phyloP scores from a whole-genome alignment of 495 filamentous ascomycete species.

The Lepraria neglecta region DNA sequence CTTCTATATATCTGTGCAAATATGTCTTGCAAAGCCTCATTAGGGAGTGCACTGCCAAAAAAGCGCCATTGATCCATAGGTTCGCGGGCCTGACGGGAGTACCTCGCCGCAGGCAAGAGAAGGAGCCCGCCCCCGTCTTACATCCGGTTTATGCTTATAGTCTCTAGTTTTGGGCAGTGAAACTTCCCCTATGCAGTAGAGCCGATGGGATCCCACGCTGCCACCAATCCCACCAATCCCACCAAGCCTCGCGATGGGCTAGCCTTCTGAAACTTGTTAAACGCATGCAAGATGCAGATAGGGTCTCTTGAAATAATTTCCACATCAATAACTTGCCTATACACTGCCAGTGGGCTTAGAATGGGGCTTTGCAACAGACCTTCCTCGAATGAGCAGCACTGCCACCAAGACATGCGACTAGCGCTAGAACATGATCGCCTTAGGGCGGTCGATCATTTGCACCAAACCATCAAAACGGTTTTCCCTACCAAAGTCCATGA shows the following conservation, averaged over 20 bases:
- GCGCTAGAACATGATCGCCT: not conserved
- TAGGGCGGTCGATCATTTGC: not conserved
- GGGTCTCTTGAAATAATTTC: not conserved
- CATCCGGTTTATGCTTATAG: too few species aligned
- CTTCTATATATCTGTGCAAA: constrained; percentile 8
- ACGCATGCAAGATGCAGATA: not conserved
- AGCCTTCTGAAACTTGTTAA: not conserved
- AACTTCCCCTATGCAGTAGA: not conserved
- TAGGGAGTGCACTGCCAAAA: constrained; percentile 13
- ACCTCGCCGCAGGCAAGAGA: constrained; percentile 7
- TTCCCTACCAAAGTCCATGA: too few species aligned
- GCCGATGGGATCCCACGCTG: too few species aligned
- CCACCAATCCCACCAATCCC: not conserved
- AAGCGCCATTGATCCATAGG: not conserved
- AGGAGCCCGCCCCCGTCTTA: not conserved
- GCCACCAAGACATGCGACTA: not conserved
- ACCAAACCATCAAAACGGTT: too few species aligned
- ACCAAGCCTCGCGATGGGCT: not conserved
- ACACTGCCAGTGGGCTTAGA: constrained; percentile 5
- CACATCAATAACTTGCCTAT: constrained; percentile 1
- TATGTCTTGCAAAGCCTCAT: constrained; percentile 13
- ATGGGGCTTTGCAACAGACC: constrained; percentile 3
- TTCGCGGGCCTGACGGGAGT: not conserved
- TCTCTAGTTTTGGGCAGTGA: not conserved
- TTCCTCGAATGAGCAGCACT: constrained; percentile 8